These are phyloP conservation scores for Verticillium tricorpus DNA, from an alignment of 2,329 filamentous ascomycete species.

Conservation along the genomic window DNA sequence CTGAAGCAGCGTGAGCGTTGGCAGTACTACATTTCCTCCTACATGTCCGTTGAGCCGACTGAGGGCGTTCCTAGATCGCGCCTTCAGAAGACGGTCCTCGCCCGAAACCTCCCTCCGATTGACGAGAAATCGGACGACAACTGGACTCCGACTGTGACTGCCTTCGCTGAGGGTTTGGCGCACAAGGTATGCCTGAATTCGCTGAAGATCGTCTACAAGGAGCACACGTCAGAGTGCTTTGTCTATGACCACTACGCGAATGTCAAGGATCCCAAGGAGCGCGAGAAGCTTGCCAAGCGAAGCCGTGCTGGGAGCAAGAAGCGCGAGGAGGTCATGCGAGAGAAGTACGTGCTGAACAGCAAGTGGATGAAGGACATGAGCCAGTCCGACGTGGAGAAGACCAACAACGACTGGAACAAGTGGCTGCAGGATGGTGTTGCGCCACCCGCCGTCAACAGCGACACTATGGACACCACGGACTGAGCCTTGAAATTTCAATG, in stretches of 20 bases:
- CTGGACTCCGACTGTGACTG: conserved; percentile 54
- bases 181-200: conserved; percentile 73
- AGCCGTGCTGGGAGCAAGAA: conserved; percentile 54
- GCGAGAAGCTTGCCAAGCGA: conserved; percentile 40
- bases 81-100: conserved; percentile 64
- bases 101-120: conserved; percentile 62
- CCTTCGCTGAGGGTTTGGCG: conserved; percentile 63
- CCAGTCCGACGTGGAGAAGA: conserved; percentile 70
- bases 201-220: conserved; percentile 74
- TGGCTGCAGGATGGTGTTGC: conserved; percentile 47
- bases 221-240: conserved; percentile 65
- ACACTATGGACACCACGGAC: conserved; percentile 17
- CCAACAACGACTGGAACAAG: conserved; percentile 59
- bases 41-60: conserved; percentile 82
- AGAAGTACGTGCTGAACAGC: conserved; percentile 80
- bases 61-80: conserved; percentile 66
- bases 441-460: conserved; percentile 26
- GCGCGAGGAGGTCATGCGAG: conserved; percentile 64
- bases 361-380: conserved; percentile 76
- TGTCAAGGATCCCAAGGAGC: conserved; percentile 59
- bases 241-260: conserved; percentile 63
- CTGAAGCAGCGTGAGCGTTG: conserved; percentile 79
- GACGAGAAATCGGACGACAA: conserved; percentile 62
- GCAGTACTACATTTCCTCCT: conserved; percentile 95
- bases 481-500: conserved; percentile 1